Conservation (phyloP, 192 early-diverging fungal genomes). For the Coemansia sp. region DNA sequence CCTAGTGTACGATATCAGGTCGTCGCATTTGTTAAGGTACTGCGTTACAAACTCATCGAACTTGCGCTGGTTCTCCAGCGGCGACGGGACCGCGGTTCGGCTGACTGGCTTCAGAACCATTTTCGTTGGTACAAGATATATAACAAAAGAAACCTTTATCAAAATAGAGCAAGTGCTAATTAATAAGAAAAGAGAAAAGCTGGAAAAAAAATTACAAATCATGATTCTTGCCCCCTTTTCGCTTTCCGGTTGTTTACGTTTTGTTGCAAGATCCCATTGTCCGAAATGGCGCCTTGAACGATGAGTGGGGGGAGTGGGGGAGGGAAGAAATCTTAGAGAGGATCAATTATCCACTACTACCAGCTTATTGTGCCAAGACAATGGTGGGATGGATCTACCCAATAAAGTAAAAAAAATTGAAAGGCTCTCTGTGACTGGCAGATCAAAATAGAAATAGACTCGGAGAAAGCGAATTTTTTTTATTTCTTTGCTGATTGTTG, state of each 20-base stretch:
- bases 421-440: no score
- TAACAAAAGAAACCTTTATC: conserved; percentile 1
- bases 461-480: not conserved
- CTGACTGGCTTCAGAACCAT: conserved; percentile 42
- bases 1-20: conserved; percentile 40
- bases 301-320: not conserved
- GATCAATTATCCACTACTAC: no score
- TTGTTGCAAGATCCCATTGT: no score
- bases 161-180: no score
- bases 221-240: no score
- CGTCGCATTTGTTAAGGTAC: conserved; percentile 54
- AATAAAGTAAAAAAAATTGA: no score
- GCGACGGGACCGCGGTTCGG: conserved; percentile 35
- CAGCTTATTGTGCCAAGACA: no score
- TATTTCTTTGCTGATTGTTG: not conserved
- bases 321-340: not conserved
- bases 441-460: not conserved
- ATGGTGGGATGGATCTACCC: no score
- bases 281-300: no score
- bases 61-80: conserved; percentile 16
- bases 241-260: no score
- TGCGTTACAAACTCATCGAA: conserved; percentile 48
- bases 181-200: no score
- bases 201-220: no score
- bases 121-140: not conserved